phyloP scores from a whole-genome alignment of 2,329 filamentous ascomycete species.

The Stagonosporopsis tanaceti region DNA sequence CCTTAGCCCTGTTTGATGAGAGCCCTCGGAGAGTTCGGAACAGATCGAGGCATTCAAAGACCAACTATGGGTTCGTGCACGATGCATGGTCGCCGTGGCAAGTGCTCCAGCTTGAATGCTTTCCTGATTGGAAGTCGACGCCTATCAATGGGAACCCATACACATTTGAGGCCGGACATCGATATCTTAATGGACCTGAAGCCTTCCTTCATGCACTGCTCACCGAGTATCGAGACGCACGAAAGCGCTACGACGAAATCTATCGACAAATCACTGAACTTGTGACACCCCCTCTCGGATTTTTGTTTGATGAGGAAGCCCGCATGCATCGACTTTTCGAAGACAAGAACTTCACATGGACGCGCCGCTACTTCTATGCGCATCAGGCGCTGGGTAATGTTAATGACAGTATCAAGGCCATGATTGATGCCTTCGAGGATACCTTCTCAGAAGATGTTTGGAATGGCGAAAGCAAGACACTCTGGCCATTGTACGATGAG shows the following conservation, averaged over 20 bases:
- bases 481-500: conserved; percentile 64
- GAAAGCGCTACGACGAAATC: conserved; percentile 65
- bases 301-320: conserved; percentile 65
- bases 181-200: conserved; percentile 67
- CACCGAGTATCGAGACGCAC: conserved; percentile 67
- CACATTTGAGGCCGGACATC: conserved; percentile 63
- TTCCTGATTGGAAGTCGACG: conserved; percentile 59
- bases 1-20: conserved; percentile 63
- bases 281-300: conserved; percentile 66
- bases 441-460: conserved; percentile 68
- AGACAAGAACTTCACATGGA: conserved; percentile 68
- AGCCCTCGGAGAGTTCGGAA: conserved; percentile 61
- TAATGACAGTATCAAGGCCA: conserved; percentile 66
- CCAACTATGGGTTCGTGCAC: conserved; percentile 62
- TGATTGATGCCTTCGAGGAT: conserved; percentile 64
- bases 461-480: conserved; percentile 61
- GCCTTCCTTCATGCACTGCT: conserved; percentile 67
- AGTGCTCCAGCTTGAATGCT: conserved; percentile 50
- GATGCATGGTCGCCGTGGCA: conserved; percentile 69
- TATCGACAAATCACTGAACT: conserved; percentile 66
- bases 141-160: conserved; percentile 56
- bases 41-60: conserved; percentile 57
- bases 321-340: conserved; percentile 68
- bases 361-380: conserved; percentile 69
- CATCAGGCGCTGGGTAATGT: conserved; percentile 68